Evolutionary conservation across 306 rosid species (phyloP), one percentile per base, ranked within the genome.

Genomic region (barrel medic (Medicago truncatula)): DNA sequence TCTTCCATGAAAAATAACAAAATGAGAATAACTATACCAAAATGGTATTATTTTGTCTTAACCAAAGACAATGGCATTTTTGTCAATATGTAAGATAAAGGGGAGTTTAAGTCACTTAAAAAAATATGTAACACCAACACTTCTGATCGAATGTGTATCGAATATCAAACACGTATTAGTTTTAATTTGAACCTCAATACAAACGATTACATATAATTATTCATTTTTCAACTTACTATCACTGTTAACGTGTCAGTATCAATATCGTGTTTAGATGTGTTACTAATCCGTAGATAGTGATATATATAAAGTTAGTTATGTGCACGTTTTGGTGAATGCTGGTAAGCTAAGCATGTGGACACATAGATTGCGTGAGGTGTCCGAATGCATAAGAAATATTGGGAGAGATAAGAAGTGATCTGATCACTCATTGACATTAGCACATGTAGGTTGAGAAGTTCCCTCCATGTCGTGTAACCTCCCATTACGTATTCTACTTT

Each of bases 291-390:
- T 68, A 76, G 50, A 4, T 17, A 11, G 43, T 7, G 4, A 6
- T 1, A 61, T 64, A 65, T 61, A 73, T 62, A 81, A 85, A 88
- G 91, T 82, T 83, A 83, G 90, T 84, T 84, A 89, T 79, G 89
- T 87, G 86, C 90, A 89, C 92, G 90, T 89, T 88, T 84, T 81
- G 84, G 84, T 77, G 89, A 87, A 80, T 77, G 84, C 63, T 54
- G 79, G 84, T 77, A 77, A 84, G 85, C 76, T 12, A 79, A 77
- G 84, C 81, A 84, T 82, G 86, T 79, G 89, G 84, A 71, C 83
- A 81, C 82, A 73, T 72, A 75, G 81, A 72, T 85, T 84, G 88
- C 93, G 90, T 87, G 90, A 80, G 88, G 80, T 85, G 85, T 82
- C 83, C 78, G 84, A 83, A 70, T 86, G 79, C 83, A 84, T 57